Evolutionary conservation across 768 basidiomycete species (phyloP).

Genomic region (Mycena metata): DNA sequence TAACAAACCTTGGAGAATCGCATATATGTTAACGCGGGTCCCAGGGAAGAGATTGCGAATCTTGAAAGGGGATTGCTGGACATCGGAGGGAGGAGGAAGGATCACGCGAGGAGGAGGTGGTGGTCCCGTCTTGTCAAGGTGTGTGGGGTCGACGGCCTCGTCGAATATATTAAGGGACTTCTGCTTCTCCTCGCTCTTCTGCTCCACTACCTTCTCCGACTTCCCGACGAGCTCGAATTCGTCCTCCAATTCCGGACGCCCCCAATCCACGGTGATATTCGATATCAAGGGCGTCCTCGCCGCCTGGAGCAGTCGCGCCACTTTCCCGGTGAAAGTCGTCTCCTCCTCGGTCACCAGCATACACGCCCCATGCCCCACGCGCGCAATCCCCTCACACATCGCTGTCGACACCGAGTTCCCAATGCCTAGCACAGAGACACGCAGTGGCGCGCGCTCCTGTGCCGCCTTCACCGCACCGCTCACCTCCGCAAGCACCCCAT

Average conservation of each 20-base stretch:
- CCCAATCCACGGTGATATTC: slow-evolving; percentile 56
- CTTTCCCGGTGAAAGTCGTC: slow-evolving; percentile 20
- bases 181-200: background rate
- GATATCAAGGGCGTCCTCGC: slow-evolving; percentile 53
- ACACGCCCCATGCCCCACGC: slow-evolving; percentile 55
- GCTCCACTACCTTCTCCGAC: background rate
- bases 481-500: slow-evolving; percentile 28
- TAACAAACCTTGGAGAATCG: slow-evolving; percentile 14
- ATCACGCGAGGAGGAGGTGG: slow-evolving; percentile 23
- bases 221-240: background rate
- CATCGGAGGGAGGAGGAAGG: slow-evolving; percentile 20
- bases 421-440: slow-evolving; percentile 62
- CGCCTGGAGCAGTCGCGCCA: slow-evolving; percentile 54
- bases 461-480: slow-evolving; percentile 41
- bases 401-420: slow-evolving; percentile 55
- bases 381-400: slow-evolving; percentile 57
- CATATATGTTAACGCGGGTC: slow-evolving; percentile 22
- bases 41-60: slow-evolving; percentile 26
- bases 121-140: slow-evolving; percentile 9
- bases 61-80: slow-evolving; percentile 33
- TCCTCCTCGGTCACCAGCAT: slow-evolving; percentile 53
- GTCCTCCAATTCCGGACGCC: background rate
- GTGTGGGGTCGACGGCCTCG: slow-evolving; percentile 15
- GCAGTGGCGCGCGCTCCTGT: slow-evolving; percentile 43
- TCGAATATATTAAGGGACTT: slow-evolving; percentile 36